phyloP scores from a whole-genome alignment of 352 stramenopile genomes.

The Phytophthora melonis region DNA sequence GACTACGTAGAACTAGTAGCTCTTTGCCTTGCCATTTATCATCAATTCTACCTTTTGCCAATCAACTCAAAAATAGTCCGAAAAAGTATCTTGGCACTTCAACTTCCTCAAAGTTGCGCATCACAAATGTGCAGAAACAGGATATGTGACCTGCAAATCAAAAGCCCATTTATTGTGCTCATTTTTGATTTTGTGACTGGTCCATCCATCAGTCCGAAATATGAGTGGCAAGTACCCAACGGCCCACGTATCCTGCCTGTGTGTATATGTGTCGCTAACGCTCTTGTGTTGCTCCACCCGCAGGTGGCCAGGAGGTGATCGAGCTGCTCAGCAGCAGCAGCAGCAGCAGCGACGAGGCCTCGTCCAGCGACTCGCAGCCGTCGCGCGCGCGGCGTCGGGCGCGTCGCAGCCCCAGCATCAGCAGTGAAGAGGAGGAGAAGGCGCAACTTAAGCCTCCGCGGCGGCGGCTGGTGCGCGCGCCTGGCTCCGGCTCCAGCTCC shows the following conservation, averaged over 20 bases:
- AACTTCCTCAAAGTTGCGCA: conserved; percentile 11
- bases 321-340: conserved; percentile 17
- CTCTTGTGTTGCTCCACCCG: background rate
- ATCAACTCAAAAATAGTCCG: no score
- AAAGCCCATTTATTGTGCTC: no score
- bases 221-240: conserved; percentile 26
- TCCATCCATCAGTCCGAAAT: no score
- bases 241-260: background rate
- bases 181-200: no score
- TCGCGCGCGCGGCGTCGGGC: conserved; percentile 1
- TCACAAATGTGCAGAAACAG: no score
- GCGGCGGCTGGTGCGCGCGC: conserved; percentile 3
- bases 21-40: background rate
- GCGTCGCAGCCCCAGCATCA: conserved; percentile 9
- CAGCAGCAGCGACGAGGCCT: conserved; percentile 29
- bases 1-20: background rate
- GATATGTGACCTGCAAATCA: no score
- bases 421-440: conserved; percentile 29
- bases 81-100: conserved; percentile 6
- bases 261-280: conserved; percentile 1
- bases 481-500: background rate
- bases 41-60: no score
- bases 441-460: conserved; percentile 16
- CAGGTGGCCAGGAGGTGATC: conserved; percentile 40
- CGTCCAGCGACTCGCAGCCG: conserved; percentile 20